Base-by-base conservation (phyloP, 768 basidiomycete species). In the Russula virescens region DNA sequence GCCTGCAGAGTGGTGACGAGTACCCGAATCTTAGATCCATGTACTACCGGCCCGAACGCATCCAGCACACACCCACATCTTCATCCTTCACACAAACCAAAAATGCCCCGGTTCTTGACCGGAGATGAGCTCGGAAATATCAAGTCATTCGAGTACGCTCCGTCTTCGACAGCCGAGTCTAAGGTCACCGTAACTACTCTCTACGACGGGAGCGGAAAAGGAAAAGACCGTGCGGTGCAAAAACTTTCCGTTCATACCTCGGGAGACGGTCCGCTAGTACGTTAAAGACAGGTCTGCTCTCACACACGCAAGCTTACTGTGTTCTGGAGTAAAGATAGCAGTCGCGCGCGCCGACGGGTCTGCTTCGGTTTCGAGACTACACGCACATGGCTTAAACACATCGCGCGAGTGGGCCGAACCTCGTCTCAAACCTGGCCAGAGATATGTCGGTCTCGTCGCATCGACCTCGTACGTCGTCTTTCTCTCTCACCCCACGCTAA, bases 91-190 rank as follows among this genome's bases (percentile, higher is more conserved):
- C 38, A 31, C 38, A 38, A 38, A 31, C 38, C 5, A 38, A 38
- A 38, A 38, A 90, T 89, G 87, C 75, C 83, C 71, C 81, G 80
- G 61, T 91, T 91, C 74, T 74, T 90, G 55, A 73, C 83, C 49
- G 91, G 89, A 65, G 91, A 93, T 74, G 87, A 90, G 66, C 83
- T 89, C 35, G 91, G 91, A 21, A 83, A 81, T 60, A 80, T 92
- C 61, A 91, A 91, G 74, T 73, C 82, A 9, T 69, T 89, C 60
- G 74, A 68, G 11, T 87, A 81, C 68, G 57, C 71, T 4, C 67
- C 74, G 19, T 69, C 72, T 13, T 49, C 66, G 13, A 64, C 72
- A 18, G 55, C 67, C 9, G 71, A 75, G n/a, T 65, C 69, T 59
- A 80, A 77, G 56, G 69, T 72, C 2, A 63, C 70, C 23, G 52